These are phyloP conservation scores for Gossypium sturtianum DNA, from an alignment of 345 rosid genomes.

Conservation along the genomic window DNA sequence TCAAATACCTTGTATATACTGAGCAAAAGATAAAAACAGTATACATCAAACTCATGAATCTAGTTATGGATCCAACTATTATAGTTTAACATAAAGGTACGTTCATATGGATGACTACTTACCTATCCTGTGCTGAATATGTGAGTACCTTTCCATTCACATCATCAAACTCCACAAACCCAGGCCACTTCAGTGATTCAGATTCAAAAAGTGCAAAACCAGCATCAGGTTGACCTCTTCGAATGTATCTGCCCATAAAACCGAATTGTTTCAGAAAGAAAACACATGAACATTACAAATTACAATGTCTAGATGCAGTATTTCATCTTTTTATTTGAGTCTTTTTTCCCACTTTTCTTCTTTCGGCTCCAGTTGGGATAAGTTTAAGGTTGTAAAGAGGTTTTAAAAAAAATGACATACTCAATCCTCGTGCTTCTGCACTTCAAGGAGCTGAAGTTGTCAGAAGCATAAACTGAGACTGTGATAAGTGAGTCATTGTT, in stretches of 20 bases:
- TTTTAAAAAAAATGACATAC: conserved; percentile 4
- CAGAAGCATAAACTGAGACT: conserved; percentile 55
- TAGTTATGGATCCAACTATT: neutral
- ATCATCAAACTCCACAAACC: conserved; percentile 89
- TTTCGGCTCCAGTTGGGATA: neutral
- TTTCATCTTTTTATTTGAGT: neutral
- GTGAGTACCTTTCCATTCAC: conserved; percentile 85
- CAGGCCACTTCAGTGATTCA: conserved; percentile 87
- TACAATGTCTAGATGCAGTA: neutral
- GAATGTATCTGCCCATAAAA: conserved; percentile 46
- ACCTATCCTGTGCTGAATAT: conserved; percentile 82
- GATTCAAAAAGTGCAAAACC: conserved; percentile 85
- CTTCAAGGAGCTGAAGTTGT: conserved; percentile 6
- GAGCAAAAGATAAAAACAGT: conserved; percentile 14
- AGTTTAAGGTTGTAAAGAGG: neutral
- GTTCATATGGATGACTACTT: neutral
- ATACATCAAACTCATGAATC: conserved; percentile 7
- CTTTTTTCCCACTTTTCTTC: neutral
- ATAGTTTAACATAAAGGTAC: neutral
- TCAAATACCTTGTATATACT: conserved; percentile 98
- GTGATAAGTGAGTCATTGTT: conserved; percentile 67
- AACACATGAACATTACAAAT: neutral
- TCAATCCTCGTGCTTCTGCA: conserved; percentile 10
- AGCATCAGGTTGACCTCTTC: conserved; percentile 64
- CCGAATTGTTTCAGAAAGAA: neutral